Conservation (phyloP, 805 yeast genomes). For the Yarrowia sp. region DNA sequence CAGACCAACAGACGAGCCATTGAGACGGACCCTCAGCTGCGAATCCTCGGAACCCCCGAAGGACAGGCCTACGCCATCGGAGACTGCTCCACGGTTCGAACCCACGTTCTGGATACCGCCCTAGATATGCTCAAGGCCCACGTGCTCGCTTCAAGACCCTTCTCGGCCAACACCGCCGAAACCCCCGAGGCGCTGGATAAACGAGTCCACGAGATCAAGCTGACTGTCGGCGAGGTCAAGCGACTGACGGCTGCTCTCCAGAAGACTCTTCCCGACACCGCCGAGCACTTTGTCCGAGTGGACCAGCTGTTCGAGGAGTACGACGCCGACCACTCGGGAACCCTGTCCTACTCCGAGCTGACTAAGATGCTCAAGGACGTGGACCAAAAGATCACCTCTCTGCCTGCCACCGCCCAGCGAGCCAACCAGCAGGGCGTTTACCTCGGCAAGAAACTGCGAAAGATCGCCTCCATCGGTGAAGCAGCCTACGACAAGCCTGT, state of each 20-base stretch:
- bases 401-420: conserved; percentile 79
- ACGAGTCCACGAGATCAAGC: conserved; percentile 50
- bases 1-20: conserved; percentile 74
- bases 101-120: conserved; percentile 55
- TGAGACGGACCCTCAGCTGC: conserved; percentile 74
- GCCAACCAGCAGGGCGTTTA: conserved; percentile 76
- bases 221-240: conserved; percentile 58
- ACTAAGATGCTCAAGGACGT: conserved; percentile 59
- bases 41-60: conserved; percentile 70
- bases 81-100: conserved; percentile 71
- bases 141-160: conserved; percentile 42
- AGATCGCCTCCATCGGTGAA: conserved; percentile 58
- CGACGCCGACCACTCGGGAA: conserved; percentile 58
- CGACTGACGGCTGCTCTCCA: conserved; percentile 59
- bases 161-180: conserved; percentile 40
- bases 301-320: conserved; percentile 61
- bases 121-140: conserved; percentile 58
- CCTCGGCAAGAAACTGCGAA: conserved; percentile 65
- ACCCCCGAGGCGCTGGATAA: conserved; percentile 60
- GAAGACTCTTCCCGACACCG: conserved; percentile 62
- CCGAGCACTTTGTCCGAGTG: conserved; percentile 61
- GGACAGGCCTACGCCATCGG: conserved; percentile 78
- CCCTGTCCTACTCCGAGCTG: conserved; percentile 61
- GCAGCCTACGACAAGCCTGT: conserved; percentile 46
- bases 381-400: conserved; percentile 67